Conservation (phyloP, 768 basidiomycete genomes). For the Daedaleopsis sinensis region DNA sequence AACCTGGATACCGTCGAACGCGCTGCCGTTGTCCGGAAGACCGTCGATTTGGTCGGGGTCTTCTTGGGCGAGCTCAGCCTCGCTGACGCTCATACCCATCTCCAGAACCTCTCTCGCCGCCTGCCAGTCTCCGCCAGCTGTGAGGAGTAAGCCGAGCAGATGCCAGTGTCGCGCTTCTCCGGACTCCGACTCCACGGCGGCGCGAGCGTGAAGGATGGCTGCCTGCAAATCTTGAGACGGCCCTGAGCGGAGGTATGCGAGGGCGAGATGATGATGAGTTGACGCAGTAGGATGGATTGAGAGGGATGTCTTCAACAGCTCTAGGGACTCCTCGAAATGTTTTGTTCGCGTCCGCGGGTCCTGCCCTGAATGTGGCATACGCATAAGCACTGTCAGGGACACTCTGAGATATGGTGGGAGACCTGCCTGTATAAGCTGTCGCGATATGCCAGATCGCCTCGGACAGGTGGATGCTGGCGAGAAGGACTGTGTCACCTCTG, state of each 20-base stretch:
- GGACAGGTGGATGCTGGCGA: conserved; percentile 63
- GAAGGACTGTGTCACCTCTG: conserved; percentile 49
- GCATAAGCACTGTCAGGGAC: background rate
- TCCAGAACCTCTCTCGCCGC: conserved; percentile 79
- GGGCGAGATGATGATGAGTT: conserved; percentile 79
- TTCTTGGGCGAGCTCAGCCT: conserved; percentile 41
- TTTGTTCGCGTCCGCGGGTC: conserved; percentile 62
- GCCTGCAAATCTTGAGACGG: conserved; percentile 64
- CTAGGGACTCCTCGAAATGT: conserved; percentile 60
- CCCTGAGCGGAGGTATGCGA: conserved; percentile 68
- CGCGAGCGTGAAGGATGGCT: conserved; percentile 67
- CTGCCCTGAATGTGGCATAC: conserved; percentile 50
- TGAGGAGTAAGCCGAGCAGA: conserved; percentile 81
- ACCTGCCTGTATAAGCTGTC: conserved; percentile 68
- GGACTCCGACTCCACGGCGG: conserved; percentile 73
- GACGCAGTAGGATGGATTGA: conserved; percentile 52
- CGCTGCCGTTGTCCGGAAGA: background rate
- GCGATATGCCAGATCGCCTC: conserved; percentile 75
- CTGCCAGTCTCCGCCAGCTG: conserved; percentile 76
- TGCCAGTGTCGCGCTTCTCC: conserved; percentile 83
- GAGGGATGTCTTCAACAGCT: conserved; percentile 52
- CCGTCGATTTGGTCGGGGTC: conserved; percentile 5
- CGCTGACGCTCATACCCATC: conserved; percentile 66
- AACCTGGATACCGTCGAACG: conserved; percentile 7
- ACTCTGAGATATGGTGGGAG: conserved; percentile 11